Percentiles rank a stretch among this genome's conserved stretches.
Evolutionary conservation across 352 stramenopile species (phyloP).

Genomic region (Plasmopara viticola): DNA sequence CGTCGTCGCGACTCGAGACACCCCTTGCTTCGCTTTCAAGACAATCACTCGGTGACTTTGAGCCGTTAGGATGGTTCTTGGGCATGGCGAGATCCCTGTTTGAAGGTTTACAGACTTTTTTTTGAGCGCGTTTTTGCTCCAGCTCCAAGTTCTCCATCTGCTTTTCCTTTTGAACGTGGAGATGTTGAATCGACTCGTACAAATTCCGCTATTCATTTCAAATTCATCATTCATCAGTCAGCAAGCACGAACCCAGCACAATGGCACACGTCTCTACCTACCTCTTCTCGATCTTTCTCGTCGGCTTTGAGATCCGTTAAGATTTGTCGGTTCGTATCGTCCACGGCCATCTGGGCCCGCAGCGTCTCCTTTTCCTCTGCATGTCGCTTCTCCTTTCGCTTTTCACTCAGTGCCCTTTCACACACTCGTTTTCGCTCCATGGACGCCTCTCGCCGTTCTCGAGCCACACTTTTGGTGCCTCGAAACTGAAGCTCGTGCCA

Average conservation of each 20-base stretch:
- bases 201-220: conserved; percentile 33
- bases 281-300: conserved; percentile 74
- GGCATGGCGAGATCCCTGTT: background rate
- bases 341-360: conserved; percentile 74
- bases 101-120: too few relatives aligned
- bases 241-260: too few relatives aligned
- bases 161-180: conserved; percentile 21
- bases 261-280: conserved; percentile 27
- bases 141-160: conserved; percentile 2
- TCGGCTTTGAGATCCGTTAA: conserved; percentile 65
- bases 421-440: conserved; percentile 52
- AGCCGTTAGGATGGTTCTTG: background rate
- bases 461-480: conserved; percentile 29
- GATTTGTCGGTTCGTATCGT: conserved; percentile 68
- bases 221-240: background rate
- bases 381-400: conserved; percentile 48
- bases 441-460: conserved; percentile 42
- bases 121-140: too few relatives aligned
- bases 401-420: conserved; percentile 35
- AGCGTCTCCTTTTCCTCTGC: conserved; percentile 69
- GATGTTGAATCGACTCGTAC: conserved; percentile 64
- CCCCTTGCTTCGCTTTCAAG: conserved; percentile 39
- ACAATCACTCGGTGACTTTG: conserved; percentile 3
- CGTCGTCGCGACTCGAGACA: conserved; percentile 16
- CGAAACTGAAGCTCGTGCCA: conserved; percentile 43